phyloP scores from a whole-genome alignment of 2,329 filamentous ascomycete genomes.

The Coniochaeta prunicola region DNA sequence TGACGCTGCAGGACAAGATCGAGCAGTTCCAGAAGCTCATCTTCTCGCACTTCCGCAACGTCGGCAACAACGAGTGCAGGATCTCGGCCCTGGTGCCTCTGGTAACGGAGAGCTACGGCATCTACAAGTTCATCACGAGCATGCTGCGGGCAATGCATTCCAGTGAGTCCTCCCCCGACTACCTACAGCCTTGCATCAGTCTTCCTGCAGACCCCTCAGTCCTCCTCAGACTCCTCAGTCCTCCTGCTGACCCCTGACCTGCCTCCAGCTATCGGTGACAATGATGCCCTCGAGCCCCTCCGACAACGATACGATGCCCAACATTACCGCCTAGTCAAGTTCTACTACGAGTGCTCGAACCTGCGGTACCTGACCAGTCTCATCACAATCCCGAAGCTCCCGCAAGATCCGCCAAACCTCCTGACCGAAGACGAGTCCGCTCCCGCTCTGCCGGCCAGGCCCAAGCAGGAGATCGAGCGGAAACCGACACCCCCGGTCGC shows the following conservation, averaged over 20 bases:
- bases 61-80: constrained; percentile 91
- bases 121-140: constrained; percentile 99
- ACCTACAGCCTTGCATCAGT: background rate
- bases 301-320: constrained; percentile 88
- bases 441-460: constrained; percentile 75
- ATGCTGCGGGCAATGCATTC: constrained; percentile 98
- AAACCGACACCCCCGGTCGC: constrained; percentile 62
- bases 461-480: constrained; percentile 64
- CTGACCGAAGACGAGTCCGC: constrained; percentile 77
- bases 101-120: constrained; percentile 96
- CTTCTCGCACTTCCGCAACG: constrained; percentile 89
- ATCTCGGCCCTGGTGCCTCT: constrained; percentile 90
- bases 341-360: constrained; percentile 99
- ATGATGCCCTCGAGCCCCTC: constrained; percentile 84
- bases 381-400: constrained; percentile 92
- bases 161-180: constrained; percentile 44
- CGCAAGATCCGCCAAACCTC: constrained; percentile 86
- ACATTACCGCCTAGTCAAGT: constrained; percentile 92
- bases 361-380: constrained; percentile 92
- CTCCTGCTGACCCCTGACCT: background rate
- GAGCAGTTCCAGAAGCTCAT: constrained; percentile 98
- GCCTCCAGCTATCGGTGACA: constrained; percentile 76
- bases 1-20: constrained; percentile 96
- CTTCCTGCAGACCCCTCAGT: background rate
- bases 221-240: background rate